Evolutionary conservation across 169 alveolate species (phyloP).

Genomic region (Miamiensis avidus): DNA sequence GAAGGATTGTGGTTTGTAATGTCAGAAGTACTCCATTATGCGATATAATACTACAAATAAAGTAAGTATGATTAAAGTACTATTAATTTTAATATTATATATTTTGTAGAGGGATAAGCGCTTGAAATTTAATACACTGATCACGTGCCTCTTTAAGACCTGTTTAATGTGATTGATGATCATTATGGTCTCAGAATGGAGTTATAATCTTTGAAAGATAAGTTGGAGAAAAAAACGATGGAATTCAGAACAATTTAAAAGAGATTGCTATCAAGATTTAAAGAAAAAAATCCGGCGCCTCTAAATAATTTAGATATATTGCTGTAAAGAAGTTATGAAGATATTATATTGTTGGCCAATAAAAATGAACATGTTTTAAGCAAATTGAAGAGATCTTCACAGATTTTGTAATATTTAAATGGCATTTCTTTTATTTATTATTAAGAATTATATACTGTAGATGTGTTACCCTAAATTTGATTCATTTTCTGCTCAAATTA

Average conservation of each 20-base stretch:
- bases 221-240: slow-evolving; percentile 35
- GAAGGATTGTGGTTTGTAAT: slow-evolving; percentile 5
- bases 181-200: slow-evolving; percentile 10
- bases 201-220: slow-evolving; percentile 12
- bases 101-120: neutral
- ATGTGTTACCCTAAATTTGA: neutral
- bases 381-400: neutral
- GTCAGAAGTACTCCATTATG: neutral
- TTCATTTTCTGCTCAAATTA: slow-evolving; percentile 3
- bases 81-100: neutral
- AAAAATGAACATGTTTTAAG: slow-evolving; percentile 1
- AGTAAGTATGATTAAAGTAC: neutral
- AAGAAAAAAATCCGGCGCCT: slow-evolving; percentile 45
- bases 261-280: slow-evolving; percentile 35
- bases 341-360: slow-evolving; percentile 8
- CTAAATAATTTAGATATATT: slow-evolving; percentile 24
- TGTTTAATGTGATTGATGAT: slow-evolving; percentile 34
- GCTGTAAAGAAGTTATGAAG: slow-evolving; percentile 23
- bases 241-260: slow-evolving; percentile 45
- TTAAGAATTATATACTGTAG: too few species aligned
- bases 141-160: slow-evolving; percentile 34
- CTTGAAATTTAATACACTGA: slow-evolving; percentile 23
- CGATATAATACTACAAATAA: neutral
- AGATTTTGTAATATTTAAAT: neutral
- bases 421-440: too few species aligned